phyloP scores from a whole-genome alignment of 352 stramenopile species.

The Pilasporangium apinafurcum region DNA sequence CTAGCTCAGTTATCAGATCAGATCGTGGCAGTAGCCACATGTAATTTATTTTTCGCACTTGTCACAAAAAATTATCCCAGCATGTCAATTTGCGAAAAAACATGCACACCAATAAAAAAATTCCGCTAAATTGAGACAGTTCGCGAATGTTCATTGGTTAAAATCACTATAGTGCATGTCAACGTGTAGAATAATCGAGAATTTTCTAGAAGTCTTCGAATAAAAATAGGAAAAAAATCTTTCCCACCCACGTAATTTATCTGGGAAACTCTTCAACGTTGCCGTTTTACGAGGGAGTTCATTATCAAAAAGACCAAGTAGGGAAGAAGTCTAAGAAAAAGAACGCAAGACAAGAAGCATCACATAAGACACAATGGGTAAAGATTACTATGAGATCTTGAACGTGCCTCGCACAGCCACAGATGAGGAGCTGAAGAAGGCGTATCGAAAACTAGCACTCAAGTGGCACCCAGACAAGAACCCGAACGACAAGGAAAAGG shows the following conservation, averaged over 20 bases:
- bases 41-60: no score
- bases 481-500: constrained; percentile 73
- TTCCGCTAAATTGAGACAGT: no score
- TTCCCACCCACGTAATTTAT: no score
- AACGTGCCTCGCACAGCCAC: constrained; percentile 56
- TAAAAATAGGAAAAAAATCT: neutral
- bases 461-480: constrained; percentile 94
- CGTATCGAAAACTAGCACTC: constrained; percentile 86
- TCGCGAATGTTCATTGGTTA: no score
- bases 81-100: constrained; percentile 4
- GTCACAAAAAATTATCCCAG: constrained; percentile 5
- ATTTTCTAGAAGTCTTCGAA: constrained; percentile 20
- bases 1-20: no score
- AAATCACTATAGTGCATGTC: constrained; percentile 4
- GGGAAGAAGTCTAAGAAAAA: constrained; percentile 1
- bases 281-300: no score
- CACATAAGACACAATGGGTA: constrained; percentile 43
- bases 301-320: constrained; percentile 4
- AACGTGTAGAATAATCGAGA: constrained; percentile 7
- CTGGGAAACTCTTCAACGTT: no score
- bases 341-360: neutral
- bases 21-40: no score
- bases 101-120: neutral
- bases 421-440: constrained; percentile 80
- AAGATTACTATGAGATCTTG: constrained; percentile 83